A percentile compares a stretch with the other conserved stretches of the same genome.
phyloP scores from a whole-genome alignment of 768 basidiomycete genomes.

The Podaxis sp. region DNA sequence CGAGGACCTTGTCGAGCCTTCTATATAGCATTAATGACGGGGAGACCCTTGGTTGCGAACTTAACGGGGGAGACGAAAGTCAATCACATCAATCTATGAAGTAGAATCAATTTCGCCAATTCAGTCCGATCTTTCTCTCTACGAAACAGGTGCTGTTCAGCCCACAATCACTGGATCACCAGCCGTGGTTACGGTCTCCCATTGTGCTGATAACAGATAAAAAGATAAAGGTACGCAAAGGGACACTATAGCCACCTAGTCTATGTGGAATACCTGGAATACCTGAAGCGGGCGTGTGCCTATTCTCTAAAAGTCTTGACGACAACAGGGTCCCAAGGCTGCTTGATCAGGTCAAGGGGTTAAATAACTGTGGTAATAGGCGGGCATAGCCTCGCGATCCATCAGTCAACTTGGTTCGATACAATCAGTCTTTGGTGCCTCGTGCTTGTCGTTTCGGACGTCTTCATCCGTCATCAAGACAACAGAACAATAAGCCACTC shows the following conservation, averaged over 20 bases:
- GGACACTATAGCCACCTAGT: background rate
- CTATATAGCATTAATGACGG: constrained; percentile 4
- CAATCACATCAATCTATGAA: constrained; percentile 12
- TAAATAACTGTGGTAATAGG: constrained; percentile 3
- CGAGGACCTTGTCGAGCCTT: background rate
- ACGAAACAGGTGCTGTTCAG: background rate
- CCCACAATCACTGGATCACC: background rate
- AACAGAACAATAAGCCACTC: constrained; percentile 8
- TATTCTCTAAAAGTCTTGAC: background rate
- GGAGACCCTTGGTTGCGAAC: constrained; percentile 6
- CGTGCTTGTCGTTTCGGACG: constrained; percentile 10
- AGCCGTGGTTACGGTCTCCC: background rate
- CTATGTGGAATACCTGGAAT: background rate
- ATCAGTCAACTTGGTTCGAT: constrained; percentile 14
- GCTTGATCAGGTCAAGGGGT: background rate
- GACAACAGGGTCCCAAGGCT: background rate
- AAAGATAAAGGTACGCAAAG: background rate
- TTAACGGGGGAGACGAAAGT: constrained; percentile 13
- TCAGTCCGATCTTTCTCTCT: background rate
- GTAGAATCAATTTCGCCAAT: background rate
- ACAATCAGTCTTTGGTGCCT: constrained; percentile 10
- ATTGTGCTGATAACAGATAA: constrained; percentile 1
- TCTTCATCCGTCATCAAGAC: constrained; percentile 11
- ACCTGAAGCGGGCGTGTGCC: background rate
- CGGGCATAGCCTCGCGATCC: constrained; percentile 6